These are phyloP conservation scores for Cordia subcordata DNA, from an alignment of 257 asterid genomes.

Conservation along the genomic window DNA sequence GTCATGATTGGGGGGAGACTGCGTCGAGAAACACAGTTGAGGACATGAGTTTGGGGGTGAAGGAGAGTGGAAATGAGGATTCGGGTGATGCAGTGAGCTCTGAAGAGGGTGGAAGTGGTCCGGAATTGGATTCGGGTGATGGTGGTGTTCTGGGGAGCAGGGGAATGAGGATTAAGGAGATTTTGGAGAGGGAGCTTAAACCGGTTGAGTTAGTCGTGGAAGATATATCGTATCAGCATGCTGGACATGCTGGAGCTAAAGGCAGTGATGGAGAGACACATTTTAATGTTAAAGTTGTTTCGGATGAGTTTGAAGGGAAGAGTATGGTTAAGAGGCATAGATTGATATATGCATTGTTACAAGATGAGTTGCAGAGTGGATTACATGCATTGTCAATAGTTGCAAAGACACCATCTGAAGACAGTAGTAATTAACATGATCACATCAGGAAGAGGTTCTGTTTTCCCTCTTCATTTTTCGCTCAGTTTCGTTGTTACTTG, in stretches of 20 bases:
- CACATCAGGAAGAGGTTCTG: conserved; percentile 33
- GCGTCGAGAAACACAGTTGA: conserved; percentile 13
- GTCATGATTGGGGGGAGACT: conserved; percentile 9
- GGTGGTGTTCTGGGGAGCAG: conserved; percentile 44
- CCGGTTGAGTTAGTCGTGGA: conserved; percentile 55
- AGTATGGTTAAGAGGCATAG: conserved; percentile 94
- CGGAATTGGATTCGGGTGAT: conserved; percentile 14
- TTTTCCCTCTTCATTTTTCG: conserved; percentile 6
- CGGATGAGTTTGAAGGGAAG: conserved; percentile 74
- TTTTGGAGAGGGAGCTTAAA: conserved; percentile 43
- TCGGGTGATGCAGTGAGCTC: conserved; percentile 9
- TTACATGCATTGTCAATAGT: conserved; percentile 70
- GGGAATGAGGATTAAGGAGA: conserved; percentile 59
- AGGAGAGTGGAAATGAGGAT: conserved; percentile 15
- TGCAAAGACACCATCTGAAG: conserved; percentile 76
- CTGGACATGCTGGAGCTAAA: conserved; percentile 68
- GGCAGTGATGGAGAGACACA: conserved; percentile 87
- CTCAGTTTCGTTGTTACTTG: conserved; percentile 6
- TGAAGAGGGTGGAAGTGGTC: conserved; percentile 15
- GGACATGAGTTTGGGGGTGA: conserved; percentile 15
- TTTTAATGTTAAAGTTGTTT: conserved; percentile 68
- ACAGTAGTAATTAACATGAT: no score
- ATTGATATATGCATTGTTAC: conserved; percentile 62
- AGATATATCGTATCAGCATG: conserved; percentile 85
- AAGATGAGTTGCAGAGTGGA: conserved; percentile 74